phyloP scores from a whole-genome alignment of 2,329 filamentous ascomycete species.

The Hypoxylon sp. region DNA sequence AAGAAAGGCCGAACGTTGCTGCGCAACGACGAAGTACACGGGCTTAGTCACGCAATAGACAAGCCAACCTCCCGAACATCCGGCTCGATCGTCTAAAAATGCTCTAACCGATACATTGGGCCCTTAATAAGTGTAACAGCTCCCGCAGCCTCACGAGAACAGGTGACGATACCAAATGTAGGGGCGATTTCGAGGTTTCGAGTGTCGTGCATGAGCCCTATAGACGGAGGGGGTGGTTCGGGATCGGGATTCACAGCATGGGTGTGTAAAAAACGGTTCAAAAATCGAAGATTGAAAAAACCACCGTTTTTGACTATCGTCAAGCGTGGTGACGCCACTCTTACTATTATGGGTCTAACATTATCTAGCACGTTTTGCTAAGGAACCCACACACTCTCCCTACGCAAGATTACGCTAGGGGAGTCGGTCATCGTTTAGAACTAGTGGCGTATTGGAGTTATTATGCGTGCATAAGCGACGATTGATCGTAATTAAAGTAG shows the following conservation, averaged over 20 bases:
- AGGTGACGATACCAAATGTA: constrained; percentile 14
- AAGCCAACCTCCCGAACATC: background rate
- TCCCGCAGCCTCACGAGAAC: constrained; percentile 22
- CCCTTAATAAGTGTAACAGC: background rate
- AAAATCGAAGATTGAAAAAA: constrained; percentile 6
- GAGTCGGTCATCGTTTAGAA: constrained; percentile 3
- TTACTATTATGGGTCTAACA: constrained; percentile 31
- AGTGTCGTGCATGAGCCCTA: constrained; percentile 37
- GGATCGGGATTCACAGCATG: constrained; percentile 31
- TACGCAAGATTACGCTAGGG: background rate
- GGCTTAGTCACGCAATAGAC: background rate
- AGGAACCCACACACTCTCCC: constrained; percentile 7
- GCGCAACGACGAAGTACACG: constrained; percentile 11
- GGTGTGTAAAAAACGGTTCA: constrained; percentile 17
- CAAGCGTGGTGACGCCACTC: constrained; percentile 33
- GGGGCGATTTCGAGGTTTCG: constrained; percentile 6
- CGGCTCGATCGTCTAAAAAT: background rate
- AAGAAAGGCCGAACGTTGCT: background rate
- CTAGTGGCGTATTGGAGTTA: constrained; percentile 6
- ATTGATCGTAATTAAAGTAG: background rate
- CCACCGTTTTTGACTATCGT: constrained; percentile 32
- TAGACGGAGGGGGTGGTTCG: constrained; percentile 22
- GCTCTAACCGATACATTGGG: background rate
- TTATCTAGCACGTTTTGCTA: constrained; percentile 13
- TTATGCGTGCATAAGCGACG: constrained; percentile 1